phyloP scores from a whole-genome alignment of 2,329 filamentous ascomycete species.

The Pseudohalonectria lignicola region DNA sequence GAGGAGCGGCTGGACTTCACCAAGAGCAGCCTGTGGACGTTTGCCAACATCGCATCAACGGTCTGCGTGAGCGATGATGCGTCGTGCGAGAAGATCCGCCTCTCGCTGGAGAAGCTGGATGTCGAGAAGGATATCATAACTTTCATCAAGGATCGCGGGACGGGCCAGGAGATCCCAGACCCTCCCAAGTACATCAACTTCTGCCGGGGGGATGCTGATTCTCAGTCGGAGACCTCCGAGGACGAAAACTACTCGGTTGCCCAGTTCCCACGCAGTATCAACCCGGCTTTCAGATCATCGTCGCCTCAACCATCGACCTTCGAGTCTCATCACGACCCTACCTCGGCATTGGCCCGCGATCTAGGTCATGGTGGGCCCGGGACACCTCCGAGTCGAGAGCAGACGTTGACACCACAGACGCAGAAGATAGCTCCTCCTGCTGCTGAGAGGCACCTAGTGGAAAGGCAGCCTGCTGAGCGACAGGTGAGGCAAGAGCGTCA shows the following conservation, averaged over 20 bases:
- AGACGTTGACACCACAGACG: slow-evolving; percentile 41
- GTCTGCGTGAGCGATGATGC: slow-evolving; percentile 96
- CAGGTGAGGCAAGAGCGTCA: slow-evolving; percentile 3
- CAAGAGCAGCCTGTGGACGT: slow-evolving; percentile 96
- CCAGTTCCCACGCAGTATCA: slow-evolving; percentile 90
- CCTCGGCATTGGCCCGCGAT: slow-evolving; percentile 60
- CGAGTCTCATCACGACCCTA: slow-evolving; percentile 83
- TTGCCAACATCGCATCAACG: slow-evolving; percentile 93
- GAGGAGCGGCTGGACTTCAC: slow-evolving; percentile 95
- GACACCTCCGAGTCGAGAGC: slow-evolving; percentile 35
- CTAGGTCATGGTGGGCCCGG: slow-evolving; percentile 46
- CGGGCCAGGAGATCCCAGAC: slow-evolving; percentile 94
- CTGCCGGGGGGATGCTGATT: slow-evolving; percentile 79
- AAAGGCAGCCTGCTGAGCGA: background rate
- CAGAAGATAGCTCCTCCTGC: background rate
- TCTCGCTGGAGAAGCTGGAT: slow-evolving; percentile 85
- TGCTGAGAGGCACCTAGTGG: background rate
- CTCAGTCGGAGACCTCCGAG: slow-evolving; percentile 70
- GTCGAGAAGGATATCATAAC: slow-evolving; percentile 86
- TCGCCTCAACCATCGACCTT: slow-evolving; percentile 91
- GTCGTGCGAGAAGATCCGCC: slow-evolving; percentile 89
- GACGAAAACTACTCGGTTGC: slow-evolving; percentile 90
- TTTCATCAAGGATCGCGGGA: slow-evolving; percentile 85
- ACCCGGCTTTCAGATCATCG: slow-evolving; percentile 89
- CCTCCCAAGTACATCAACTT: slow-evolving; percentile 99